phyloP scores from a whole-genome alignment of 352 stramenopile species.

The Phytophthora pseudosyringae region DNA sequence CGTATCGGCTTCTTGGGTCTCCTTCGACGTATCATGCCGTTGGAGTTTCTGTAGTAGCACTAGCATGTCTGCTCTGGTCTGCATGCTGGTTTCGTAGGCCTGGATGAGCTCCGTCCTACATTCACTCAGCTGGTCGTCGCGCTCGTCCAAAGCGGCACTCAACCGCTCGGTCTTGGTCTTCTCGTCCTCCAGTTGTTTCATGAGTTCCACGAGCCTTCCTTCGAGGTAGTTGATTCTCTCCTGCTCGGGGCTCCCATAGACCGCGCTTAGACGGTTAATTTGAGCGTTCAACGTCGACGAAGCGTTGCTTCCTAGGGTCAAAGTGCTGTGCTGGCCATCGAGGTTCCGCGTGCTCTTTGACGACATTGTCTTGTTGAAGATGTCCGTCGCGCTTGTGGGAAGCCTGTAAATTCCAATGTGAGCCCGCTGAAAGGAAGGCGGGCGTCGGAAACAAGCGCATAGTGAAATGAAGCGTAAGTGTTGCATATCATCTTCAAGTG shows the following conservation, averaged over 20 bases:
- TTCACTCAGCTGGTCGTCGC: slow-evolving; percentile 7
- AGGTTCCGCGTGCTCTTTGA: background rate
- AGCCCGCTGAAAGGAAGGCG: too few relatives aligned
- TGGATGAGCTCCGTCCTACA: slow-evolving; percentile 13
- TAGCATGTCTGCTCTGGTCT: slow-evolving; percentile 18
- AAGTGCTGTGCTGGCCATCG: background rate
- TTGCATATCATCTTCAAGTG: background rate
- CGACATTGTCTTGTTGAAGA: background rate
- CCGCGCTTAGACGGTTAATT: background rate
- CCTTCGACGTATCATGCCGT: background rate
- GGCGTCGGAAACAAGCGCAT: background rate
- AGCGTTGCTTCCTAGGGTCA: background rate
- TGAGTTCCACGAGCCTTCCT: slow-evolving; percentile 6
- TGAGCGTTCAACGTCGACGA: background rate
- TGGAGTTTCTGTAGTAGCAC: slow-evolving; percentile 11
- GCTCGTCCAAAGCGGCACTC: slow-evolving; percentile 8
- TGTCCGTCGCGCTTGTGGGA: too few relatives aligned
- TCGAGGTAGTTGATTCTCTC: slow-evolving; percentile 15
- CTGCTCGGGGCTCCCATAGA: slow-evolving; percentile 7
- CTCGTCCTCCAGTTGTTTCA: slow-evolving; percentile 6
- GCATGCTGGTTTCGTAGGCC: slow-evolving; percentile 17
- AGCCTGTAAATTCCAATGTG: too few relatives aligned
- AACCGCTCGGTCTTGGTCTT: slow-evolving; percentile 10
- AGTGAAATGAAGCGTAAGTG: background rate
- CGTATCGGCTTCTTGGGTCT: background rate